A percentile compares a stretch with the other conserved stretches of the same genome.
Conservation (phyloP, 2,329 filamentous ascomycete species). For the Neoarthrinium moseri region DNA sequence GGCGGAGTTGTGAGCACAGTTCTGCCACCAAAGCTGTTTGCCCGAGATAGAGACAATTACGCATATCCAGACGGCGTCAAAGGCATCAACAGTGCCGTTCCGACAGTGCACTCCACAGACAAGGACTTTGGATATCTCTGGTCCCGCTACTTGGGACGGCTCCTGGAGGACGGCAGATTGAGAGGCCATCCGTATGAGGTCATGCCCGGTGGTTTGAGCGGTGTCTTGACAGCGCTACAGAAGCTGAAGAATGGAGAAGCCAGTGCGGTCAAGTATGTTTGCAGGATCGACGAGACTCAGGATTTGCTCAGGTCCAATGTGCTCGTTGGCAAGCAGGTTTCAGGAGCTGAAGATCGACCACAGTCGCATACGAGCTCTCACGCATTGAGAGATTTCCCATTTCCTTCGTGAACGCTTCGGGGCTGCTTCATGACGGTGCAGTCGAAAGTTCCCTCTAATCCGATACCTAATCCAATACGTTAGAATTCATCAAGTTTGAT, state of each 20-base stretch:
- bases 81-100: slow-evolving; percentile 18
- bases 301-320: not conserved
- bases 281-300: slow-evolving; percentile 26
- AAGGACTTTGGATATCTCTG: slow-evolving; percentile 28
- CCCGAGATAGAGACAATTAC: slow-evolving; percentile 22
- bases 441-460: no score
- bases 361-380: not conserved
- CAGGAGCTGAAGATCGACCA: not conserved
- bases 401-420: not conserved
- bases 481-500: no score
- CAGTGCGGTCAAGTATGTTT: slow-evolving; percentile 45
- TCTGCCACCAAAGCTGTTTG: slow-evolving; percentile 27
- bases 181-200: slow-evolving; percentile 36
- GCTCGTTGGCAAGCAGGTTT: not conserved
- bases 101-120: slow-evolving; percentile 14
- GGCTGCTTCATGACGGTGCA: no score
- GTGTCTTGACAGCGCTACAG: slow-evolving; percentile 33
- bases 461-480: no score
- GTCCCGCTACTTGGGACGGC: slow-evolving; percentile 34
- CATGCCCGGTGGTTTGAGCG: slow-evolving; percentile 29
- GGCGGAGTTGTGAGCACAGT: slow-evolving; percentile 37
- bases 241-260: slow-evolving; percentile 34
- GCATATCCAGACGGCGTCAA: slow-evolving; percentile 15
- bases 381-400: not conserved
- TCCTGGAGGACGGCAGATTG: slow-evolving; percentile 36